Evolutionary conservation across 257 asterid genomes (phyloP).

Genomic region (Solanum peruvianum): DNA sequence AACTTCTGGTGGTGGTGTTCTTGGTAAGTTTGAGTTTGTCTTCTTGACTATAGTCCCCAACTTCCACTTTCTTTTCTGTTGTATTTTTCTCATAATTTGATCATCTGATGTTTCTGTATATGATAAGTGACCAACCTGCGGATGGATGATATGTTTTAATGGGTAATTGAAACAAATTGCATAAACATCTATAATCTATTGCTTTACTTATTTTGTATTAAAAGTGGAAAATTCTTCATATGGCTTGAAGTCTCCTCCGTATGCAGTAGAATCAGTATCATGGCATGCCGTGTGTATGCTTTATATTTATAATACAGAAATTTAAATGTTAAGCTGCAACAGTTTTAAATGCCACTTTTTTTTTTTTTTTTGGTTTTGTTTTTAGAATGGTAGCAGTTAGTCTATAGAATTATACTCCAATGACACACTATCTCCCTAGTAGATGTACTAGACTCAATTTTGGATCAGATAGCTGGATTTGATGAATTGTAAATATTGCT

Average conservation of each 20-base stretch:
- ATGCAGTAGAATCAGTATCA: neutral
- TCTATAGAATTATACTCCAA: neutral
- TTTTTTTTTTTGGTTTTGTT: neutral
- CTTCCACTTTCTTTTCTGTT: neutral
- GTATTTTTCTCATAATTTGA: neutral
- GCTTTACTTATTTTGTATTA: neutral
- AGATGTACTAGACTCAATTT: neutral
- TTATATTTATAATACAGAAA: neutral
- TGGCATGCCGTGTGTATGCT: neutral
- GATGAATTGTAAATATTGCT: neutral
- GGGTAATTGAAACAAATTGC: neutral
- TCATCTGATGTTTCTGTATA: neutral
- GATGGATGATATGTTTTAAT: neutral
- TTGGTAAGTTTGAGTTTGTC: conserved; percentile 45
- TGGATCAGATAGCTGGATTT: neutral
- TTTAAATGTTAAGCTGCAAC: neutral
- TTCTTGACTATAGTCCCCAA: neutral
- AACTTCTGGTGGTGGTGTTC: conserved; percentile 87
- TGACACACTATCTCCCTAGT: neutral
- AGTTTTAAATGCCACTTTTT: neutral
- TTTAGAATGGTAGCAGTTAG: neutral
- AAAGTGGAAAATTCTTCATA: neutral
- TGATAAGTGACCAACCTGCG: neutral
- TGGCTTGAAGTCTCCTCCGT: neutral
- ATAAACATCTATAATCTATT: neutral